Base-by-base conservation (phyloP, 73 alveolate species). In the Paramecium bursaria region DNA sequence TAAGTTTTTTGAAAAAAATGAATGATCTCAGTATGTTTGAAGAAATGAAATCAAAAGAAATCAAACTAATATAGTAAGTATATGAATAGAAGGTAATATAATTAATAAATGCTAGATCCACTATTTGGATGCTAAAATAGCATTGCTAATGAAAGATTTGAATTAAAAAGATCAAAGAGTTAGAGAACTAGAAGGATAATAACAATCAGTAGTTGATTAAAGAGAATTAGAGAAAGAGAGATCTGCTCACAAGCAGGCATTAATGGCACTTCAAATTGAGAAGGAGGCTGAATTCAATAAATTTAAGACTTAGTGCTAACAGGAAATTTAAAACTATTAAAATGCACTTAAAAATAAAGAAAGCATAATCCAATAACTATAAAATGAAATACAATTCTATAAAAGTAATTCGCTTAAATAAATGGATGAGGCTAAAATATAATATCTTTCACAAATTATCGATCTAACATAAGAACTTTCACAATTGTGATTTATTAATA, bases 391-490 rank as follows among this genome's bases (percentile, higher is more conserved):
- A 6, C 31, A 47, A 55, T 26, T 29, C 26, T 55, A 55, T 17
- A 55, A 55, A 55, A 22, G n/a, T 29, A 49, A 19, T n/a, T 29
- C 46, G 2, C 5, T 29, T 29, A 13, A 55, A 25, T 29, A 55
- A 7, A 55, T 55, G 75, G 75, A 55, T 27, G 31, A 55, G 13
- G 14, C 25, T 15, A 55, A 55, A 55, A 55, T 55, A 29, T 55
- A 29, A 49, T n/a, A 29, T 9, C 75, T 55, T 14, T 55, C 75
- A n/a, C 26, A 29, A 55, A 17, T 55, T 13, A 55, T 55, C 31
- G 75, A 55, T 55, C 31, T 55, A 55, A 49, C 75, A 29, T 29
- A n/a, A 13, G 75, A 55, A 55, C 26, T 55, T 55, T 35, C n/a
- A n/a, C n/a, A n/a, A n/a, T n/a, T n/a, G n/a, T n/a, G n/a, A n/a